Base-by-base conservation (phyloP, 2,329 filamentous ascomycete genomes). In the Dactylella cylindrospora region DNA sequence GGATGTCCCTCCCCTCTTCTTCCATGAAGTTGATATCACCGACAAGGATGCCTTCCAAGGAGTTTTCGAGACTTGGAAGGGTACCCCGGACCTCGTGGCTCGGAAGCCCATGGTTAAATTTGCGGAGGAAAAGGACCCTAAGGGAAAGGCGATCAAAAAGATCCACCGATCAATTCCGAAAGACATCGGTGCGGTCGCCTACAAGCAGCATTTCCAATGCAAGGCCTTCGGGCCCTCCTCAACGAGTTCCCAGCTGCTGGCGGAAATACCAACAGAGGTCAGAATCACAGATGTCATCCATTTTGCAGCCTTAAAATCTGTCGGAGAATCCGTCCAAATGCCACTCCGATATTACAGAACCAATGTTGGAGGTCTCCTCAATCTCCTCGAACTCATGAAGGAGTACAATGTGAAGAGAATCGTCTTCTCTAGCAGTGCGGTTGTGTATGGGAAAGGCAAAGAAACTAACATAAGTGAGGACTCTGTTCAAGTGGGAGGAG, bases 361-460 rank as follows among this genome's bases (percentile, higher is more conserved):
- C 74, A 86, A 86, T 61, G 81, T 85, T 25, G 79, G 78, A 66
- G 83, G 83, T 0, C 73, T 85, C 3, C 75, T 85, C 40, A 76
- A 82, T 57, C 78, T 86, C 54, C 76, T 83, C 23, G 72, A 75
- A 13, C 74, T 79, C 3, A 76, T 85, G 38, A 77, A 78, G 45
- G 76, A 81, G 59, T 81, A 80, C 67, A 75, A 77, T 26, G 82
- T 85, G 71, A 83, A 81, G 67, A 83, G 79, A 32, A 80, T 85
- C 62, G 81, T 85, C 59, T 85, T 86, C 69, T 84, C 81, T 1
- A 84, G 81, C 0, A 85, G 82, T 0, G 83, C 83, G 5, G 84
- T 82, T 0, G 83, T 86, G 1, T 85, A 85, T 67, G 83, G 83
- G 3, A 76, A 75, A 10, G 78, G 77, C 3, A 45, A 72, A 2